Percentiles rank a stretch among this genome's conserved stretches.
These are phyloP conservation scores for Geotrichum ghanense DNA, from an alignment of 805 yeast species.

Conservation along the genomic window DNA sequence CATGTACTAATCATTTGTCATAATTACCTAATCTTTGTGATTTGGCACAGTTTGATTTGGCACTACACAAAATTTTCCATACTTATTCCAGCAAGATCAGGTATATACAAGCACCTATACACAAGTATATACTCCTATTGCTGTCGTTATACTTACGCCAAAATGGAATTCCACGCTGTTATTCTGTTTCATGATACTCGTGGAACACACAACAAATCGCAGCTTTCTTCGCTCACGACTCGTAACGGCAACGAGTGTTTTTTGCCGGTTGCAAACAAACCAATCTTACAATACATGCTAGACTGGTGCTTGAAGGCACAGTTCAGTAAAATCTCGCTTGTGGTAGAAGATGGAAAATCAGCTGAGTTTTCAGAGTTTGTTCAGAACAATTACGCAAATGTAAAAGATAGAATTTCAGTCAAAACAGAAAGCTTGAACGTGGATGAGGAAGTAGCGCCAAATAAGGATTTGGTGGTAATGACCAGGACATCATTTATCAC, in stretches of 20 bases:
- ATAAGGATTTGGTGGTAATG: slow-evolving; percentile 54
- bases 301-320: slow-evolving; percentile 90
- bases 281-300: slow-evolving; percentile 76
- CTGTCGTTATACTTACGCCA: slow-evolving; percentile 12
- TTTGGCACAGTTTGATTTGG: too few species aligned
- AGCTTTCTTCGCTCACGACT: slow-evolving; percentile 54
- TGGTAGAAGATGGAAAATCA: slow-evolving; percentile 38
- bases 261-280: slow-evolving; percentile 79
- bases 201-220: slow-evolving; percentile 65
- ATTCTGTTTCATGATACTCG: slow-evolving; percentile 42
- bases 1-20: too few species aligned
- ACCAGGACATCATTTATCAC: slow-evolving; percentile 88
- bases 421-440: slow-evolving; percentile 36
- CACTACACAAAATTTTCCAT: too few species aligned
- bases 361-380: slow-evolving; percentile 53
- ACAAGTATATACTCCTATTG: too few species aligned
- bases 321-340: slow-evolving; percentile 51
- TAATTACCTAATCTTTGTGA: too few species aligned
- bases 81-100: too few species aligned
- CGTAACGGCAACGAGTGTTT: slow-evolving; percentile 73
- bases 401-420: slow-evolving; percentile 50
- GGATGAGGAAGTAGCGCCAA: slow-evolving; percentile 15
- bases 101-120: too few species aligned
- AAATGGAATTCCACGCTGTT: slow-evolving; percentile 91
- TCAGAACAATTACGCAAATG: slow-evolving; percentile 6